Evolutionary conservation across 306 rosid species (phyloP).

Genomic region (Arachis hypogaea): DNA sequence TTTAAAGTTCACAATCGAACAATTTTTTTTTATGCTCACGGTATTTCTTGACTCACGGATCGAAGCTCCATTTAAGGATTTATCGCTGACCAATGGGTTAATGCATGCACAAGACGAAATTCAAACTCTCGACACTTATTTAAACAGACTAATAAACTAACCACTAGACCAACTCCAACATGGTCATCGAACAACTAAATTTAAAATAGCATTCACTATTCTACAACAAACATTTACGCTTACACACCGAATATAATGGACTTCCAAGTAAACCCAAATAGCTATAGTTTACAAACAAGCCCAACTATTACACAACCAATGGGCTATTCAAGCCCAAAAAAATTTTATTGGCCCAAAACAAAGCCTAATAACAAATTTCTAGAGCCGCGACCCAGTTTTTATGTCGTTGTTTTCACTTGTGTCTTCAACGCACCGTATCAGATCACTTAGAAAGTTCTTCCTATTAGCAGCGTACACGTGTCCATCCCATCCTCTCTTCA

Average conservation of each 20-base stretch:
- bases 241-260: not conserved
- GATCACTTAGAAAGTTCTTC: constrained; percentile 42
- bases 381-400: constrained; percentile 44
- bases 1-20: no score
- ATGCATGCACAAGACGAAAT: no score
- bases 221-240: no score
- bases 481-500: constrained; percentile 67
- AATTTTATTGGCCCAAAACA: not conserved
- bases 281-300: not conserved
- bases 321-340: not conserved
- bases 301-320: not conserved
- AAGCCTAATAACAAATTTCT: not conserved
- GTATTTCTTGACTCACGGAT: no score
- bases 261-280: not conserved
- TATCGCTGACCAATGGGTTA: no score
- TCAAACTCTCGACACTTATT: no score
- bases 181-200: no score
- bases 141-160: no score
- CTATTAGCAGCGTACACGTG: constrained; percentile 71
- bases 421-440: constrained; percentile 42
- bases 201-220: no score
- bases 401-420: not conserved
- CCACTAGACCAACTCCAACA: no score
- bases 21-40: no score
- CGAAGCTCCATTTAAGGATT: no score